Evolutionary conservation across 352 stramenopile species (phyloP).

Genomic region (Phytophthora europaea): DNA sequence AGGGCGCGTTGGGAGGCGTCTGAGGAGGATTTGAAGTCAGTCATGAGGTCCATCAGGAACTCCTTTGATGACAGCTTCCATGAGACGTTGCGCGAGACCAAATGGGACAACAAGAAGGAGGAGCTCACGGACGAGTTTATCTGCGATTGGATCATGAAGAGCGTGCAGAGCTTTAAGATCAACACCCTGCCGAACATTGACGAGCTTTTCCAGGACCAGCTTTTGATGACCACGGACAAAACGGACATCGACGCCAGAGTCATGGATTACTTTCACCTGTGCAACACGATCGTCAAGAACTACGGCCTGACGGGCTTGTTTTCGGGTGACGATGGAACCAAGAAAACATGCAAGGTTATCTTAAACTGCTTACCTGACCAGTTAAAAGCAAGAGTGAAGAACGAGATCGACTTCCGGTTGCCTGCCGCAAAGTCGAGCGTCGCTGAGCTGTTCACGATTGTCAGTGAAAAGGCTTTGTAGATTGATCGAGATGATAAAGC

Average conservation of each 20-base stretch:
- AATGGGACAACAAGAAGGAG: constrained; percentile 21
- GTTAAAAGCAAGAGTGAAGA: constrained; percentile 12
- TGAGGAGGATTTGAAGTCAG: constrained; percentile 12
- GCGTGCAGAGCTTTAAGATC: constrained; percentile 13
- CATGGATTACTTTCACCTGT: constrained; percentile 22
- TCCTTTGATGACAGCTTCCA: constrained; percentile 11
- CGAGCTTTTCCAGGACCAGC: constrained; percentile 17
- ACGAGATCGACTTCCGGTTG: constrained; percentile 8
- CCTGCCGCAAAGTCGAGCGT: constrained; percentile 14
- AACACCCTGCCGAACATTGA: constrained; percentile 16
- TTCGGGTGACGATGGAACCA: constrained; percentile 1
- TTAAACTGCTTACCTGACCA: constrained; percentile 12
- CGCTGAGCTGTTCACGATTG: constrained; percentile 12
- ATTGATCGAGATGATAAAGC: constrained; percentile 13
- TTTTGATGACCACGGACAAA: constrained; percentile 11
- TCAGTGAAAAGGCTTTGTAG: constrained; percentile 19
- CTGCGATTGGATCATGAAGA: constrained; percentile 17
- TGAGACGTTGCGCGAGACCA: constrained; percentile 17
- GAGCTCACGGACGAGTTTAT: constrained; percentile 23
- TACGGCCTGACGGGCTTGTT: constrained; percentile 15
- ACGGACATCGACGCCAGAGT: constrained; percentile 20
- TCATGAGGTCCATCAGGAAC: constrained; percentile 20
- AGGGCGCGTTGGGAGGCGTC: constrained; percentile 19
- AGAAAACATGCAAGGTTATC: constrained; percentile 28
- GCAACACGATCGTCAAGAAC: constrained; percentile 26